These are phyloP conservation scores for Obba rivulosa DNA, from an alignment of 768 basidiomycete genomes.

Conservation along the genomic window DNA sequence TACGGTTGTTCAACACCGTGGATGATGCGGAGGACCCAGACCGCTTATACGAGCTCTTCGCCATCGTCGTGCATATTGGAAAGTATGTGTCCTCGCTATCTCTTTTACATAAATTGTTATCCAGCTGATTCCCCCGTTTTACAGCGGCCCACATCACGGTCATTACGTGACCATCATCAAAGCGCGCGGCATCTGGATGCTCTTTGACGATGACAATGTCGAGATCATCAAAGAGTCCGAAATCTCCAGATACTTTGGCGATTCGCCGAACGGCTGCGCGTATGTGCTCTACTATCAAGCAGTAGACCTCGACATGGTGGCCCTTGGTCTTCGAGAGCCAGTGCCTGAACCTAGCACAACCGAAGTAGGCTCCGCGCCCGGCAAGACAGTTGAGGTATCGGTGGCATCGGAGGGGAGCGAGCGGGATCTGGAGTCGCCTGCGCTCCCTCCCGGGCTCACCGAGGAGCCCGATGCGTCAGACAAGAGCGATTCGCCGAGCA, in stretches of 20 bases:
- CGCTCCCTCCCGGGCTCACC: slow-evolving; percentile 34
- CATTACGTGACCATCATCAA: slow-evolving; percentile 97
- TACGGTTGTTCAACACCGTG: slow-evolving; percentile 94
- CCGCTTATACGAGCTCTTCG: slow-evolving; percentile 89
- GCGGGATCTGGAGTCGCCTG: slow-evolving; percentile 16
- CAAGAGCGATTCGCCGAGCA: slow-evolving; percentile 18
- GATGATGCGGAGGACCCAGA: slow-evolving; percentile 92
- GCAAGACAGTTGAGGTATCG: slow-evolving; percentile 3
- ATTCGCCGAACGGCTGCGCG: slow-evolving; percentile 79
- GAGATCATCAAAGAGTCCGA: slow-evolving; percentile 84
- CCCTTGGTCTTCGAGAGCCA: slow-evolving; percentile 57
- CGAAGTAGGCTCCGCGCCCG: slow-evolving; percentile 7
- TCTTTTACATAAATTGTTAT: background rate
- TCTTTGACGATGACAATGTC: slow-evolving; percentile 96
- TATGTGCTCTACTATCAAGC: slow-evolving; percentile 98
- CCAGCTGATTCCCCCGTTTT: slow-evolving; percentile 6
- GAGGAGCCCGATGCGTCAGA: slow-evolving; percentile 17
- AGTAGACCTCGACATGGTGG: slow-evolving; percentile 71
- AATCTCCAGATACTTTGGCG: slow-evolving; percentile 92
- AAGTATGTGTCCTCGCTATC: slow-evolving; percentile 43
- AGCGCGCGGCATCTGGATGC: slow-evolving; percentile 74
- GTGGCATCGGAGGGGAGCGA: slow-evolving; percentile 7
- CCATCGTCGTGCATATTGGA: slow-evolving; percentile 98
- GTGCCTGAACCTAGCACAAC: slow-evolving; percentile 16
- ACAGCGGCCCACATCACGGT: slow-evolving; percentile 94